Evolutionary conservation across 2,329 filamentous ascomycete genomes (phyloP), one percentile per base, ranked within the genome.

Genomic region (Penicillium polonicum): DNA sequence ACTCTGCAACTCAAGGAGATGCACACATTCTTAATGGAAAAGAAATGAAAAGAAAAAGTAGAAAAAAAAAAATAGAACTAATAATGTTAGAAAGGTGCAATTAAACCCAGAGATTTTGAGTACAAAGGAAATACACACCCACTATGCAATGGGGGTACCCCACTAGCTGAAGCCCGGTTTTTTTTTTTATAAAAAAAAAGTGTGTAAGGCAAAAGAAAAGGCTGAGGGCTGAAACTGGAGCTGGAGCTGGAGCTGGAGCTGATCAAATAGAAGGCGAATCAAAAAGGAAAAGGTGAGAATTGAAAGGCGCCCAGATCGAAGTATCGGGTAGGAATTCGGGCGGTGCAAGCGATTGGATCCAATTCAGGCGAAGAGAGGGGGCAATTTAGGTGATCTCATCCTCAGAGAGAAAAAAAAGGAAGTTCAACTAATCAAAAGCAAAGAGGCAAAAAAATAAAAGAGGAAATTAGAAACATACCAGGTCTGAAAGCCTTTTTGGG

Each of bases 321-420:
- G 59, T 51, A 57, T 60, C 60, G 54, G 61, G 61, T 60, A 58
- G 55, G 55, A 64, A 55, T 63, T 60, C 55, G 55, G 64, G 60
- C 62, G 56, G 63, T 60, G 61, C 62, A 64, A 51, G 43, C 60
- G 60, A 65, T 65, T 65, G 63, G 63, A 57, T 62, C 57, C 46
- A 54, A 57, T 51, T 59, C 52, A 60, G 61, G 58, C 48, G 45
- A 42, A 52, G 55, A 60, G 57, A 54, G 55, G 58, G 60, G 60
- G 57, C 59, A 59, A 60, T 53, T 52, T 57, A 53, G 62, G 63
- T 66, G 64, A 66, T 65, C 63, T 52, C 48, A 57, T 52, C 25
- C 48, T 52, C 46, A 38, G 21, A 38, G 21, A 38, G 36, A 43
- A 5, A 27, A 27, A 54, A 44, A 42, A 39, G 23, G 43, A 41